Percentiles rank a stretch among this genome's conserved stretches.
Evolutionary conservation across 108 stramenopile species (phyloP).

Genomic region (Pseudonitzschia pungens): DNA sequence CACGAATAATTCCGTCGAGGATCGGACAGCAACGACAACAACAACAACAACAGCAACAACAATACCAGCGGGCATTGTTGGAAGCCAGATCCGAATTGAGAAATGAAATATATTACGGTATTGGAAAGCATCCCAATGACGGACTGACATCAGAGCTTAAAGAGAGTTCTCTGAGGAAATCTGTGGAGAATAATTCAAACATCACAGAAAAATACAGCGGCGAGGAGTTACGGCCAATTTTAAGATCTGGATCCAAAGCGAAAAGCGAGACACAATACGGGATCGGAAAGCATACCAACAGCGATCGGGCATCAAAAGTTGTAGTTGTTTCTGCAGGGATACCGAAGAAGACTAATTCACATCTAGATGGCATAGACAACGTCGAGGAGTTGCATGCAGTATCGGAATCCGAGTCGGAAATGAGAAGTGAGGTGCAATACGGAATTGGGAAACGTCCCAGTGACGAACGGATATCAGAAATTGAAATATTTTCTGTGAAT

Average conservation of each 20-base stretch:
- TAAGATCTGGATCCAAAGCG: neutral
- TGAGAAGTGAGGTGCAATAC: neutral
- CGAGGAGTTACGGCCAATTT: neutral
- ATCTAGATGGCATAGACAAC: too few relatives aligned
- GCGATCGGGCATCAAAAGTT: neutral
- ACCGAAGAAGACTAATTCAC: neutral
- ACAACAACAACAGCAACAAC: neutral
- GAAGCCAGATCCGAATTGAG: neutral
- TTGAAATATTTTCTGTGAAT: neutral
- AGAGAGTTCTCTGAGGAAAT: neutral
- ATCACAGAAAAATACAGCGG: too few relatives aligned
- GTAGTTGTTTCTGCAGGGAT: neutral
- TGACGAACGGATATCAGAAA: neutral
- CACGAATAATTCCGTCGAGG: neutral
- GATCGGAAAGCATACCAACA: neutral
- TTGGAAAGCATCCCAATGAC: neutral
- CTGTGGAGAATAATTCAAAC: neutral
- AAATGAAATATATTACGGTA: neutral
- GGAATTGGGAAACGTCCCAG: neutral
- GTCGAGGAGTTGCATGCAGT: neutral
- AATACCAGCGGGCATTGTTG: neutral
- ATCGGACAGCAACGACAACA: neutral
- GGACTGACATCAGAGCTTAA: neutral
- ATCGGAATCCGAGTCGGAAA: neutral
- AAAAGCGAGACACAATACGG: neutral